Conservation (phyloP, 169 alveolate genomes). For the Theileria orientalis region DNA sequence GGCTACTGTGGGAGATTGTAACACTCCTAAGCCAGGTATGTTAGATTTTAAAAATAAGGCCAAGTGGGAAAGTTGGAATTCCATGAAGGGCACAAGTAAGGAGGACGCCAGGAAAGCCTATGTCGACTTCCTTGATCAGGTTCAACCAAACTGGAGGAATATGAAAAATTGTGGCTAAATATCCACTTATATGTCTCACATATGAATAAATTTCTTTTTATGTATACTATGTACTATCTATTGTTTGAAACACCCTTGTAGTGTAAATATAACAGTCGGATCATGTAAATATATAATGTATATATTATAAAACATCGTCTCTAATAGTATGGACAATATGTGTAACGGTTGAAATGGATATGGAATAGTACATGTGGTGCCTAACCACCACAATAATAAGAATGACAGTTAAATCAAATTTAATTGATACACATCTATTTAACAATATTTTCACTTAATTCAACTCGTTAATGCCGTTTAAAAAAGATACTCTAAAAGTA, state of each 20-base stretch:
- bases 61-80: constrained; percentile 93
- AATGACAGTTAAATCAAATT: too few species aligned
- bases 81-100: constrained; percentile 77
- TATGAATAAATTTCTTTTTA: not conserved
- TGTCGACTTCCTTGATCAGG: constrained; percentile 62
- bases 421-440: too few species aligned
- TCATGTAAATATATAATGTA: too few species aligned
- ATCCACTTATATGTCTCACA: not conserved
- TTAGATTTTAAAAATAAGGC: constrained; percentile 80
- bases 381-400: too few species aligned
- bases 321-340: too few species aligned
- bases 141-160: constrained; percentile 65
- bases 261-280: too few species aligned
- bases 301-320: too few species aligned
- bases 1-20: constrained; percentile 90
- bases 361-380: too few species aligned
- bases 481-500: too few species aligned
- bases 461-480: too few species aligned
- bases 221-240: not conserved
- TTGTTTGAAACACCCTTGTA: not conserved
- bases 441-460: too few species aligned
- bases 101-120: constrained; percentile 86
- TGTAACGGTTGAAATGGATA: too few species aligned
- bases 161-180: not conserved
- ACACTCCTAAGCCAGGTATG: constrained; percentile 86